Base-by-base conservation (phyloP, 805 yeast genomes). In the Cyberlindnera galapagoensis region DNA sequence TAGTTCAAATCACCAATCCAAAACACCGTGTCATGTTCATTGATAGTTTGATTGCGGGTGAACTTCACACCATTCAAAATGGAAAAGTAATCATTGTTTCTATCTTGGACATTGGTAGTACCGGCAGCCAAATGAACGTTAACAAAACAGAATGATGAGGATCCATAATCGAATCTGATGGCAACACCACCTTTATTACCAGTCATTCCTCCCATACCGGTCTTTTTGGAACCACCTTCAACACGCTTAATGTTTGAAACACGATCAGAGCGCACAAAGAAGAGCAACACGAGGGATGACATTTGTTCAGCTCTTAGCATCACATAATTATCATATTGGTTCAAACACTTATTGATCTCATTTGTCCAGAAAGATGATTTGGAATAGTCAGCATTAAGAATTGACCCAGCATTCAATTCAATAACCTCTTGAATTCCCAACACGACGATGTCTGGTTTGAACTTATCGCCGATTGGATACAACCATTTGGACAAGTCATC, bases 111-210 rank as follows among this genome's bases (percentile, higher is more conserved):
- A 25, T 92, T 92, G 26, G 66, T 68, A 15, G 76, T 70, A 2
- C 99, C 99, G 0, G 98, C 97, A 0, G 98, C 95, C 44, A 92
- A 62, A 62, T 92, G 99, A 1, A 94, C 83, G 32, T 92, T 90
- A 18, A 92, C 71, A 51, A 87, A 74, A 42, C 94, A 87, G 49
- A 87, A 80, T 2, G 81, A 67, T 0, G 95, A 80, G 20, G 76
- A 71, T 1, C 92, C 92, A 56, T 71, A 85, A 31, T 80, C 74
- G 58, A 90, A 83, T 39, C 96, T 69, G 11, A 92, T 85, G 0
- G 95, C 96, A 39, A 88, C 94, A 4, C 94, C 96, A 27, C 98
- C 98, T 56, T 90, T 90, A 55, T 92, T 90, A 12, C 97, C 98
- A 0, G 97, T 76, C 62, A 92, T 90, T 27, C 98, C 98, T 23